Percentiles rank a stretch among this genome's conserved stretches.
Conservation (phyloP, 495 filamentous ascomycete genomes). For the Talaromyces wortmannii region DNA sequence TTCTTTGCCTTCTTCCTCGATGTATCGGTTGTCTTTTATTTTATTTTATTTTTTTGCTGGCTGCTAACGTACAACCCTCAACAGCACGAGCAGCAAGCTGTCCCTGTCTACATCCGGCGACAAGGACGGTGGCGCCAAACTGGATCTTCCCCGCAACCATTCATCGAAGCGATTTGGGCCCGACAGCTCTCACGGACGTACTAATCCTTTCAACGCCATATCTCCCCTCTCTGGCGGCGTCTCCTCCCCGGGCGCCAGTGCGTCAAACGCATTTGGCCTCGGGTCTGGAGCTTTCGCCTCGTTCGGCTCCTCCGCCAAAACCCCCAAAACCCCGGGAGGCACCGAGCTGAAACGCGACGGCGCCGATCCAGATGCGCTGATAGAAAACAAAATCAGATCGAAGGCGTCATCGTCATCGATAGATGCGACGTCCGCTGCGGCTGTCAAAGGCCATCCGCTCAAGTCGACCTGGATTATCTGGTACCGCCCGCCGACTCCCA, state of each 20-base stretch:
- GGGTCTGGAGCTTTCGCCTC: conserved; percentile 95
- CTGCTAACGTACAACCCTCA: conserved; percentile 2
- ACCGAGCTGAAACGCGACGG: conserved; percentile 64
- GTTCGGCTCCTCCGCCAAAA: conserved; percentile 77
- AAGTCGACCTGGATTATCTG: conserved; percentile 93
- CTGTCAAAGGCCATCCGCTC: conserved; percentile 51
- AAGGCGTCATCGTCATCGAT: conserved; percentile 32
- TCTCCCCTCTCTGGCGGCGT: conserved; percentile 63
- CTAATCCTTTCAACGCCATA: conserved; percentile 80
- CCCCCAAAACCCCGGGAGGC: conserved; percentile 81
- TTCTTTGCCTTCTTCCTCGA: neutral
- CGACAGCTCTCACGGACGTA: conserved; percentile 69
- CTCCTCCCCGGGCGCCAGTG: conserved; percentile 80
- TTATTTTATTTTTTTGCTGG: conserved; percentile 9
- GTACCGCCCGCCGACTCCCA: conserved; percentile 91
- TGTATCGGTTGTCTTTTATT: conserved; percentile 1
- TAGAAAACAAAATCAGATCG: conserved; percentile 36
- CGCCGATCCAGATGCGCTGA: conserved; percentile 47
- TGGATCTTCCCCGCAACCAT: conserved; percentile 56
- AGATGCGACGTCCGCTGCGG: conserved; percentile 12
- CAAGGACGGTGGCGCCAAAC: conserved; percentile 53
- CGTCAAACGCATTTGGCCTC: conserved; percentile 87
- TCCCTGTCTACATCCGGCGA: conserved; percentile 60
- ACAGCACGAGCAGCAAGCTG: conserved; percentile 72
- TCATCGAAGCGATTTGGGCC: conserved; percentile 69